Conservation (phyloP, 371 early-diverging fungal genomes). For the Circinella minor region DNA sequence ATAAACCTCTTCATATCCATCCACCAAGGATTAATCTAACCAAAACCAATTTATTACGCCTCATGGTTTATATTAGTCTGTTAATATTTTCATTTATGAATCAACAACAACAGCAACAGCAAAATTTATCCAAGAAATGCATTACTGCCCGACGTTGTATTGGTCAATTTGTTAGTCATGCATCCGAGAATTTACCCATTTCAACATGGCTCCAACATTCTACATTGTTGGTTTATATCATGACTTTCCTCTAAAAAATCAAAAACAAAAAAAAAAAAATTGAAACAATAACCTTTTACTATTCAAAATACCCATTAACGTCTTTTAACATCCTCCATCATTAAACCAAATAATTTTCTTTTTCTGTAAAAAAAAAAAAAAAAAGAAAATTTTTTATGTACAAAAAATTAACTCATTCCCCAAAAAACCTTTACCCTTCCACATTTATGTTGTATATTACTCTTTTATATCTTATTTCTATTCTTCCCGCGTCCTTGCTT, state of each 20-base stretch:
- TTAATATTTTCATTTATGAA: slow-evolving; percentile 22
- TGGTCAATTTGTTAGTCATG: slow-evolving; percentile 9
- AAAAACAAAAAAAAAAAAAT: neutral
- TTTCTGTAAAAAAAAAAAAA: no score
- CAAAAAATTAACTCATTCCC: neutral
- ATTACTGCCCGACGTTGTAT: slow-evolving; percentile 9
- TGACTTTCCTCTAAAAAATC: slow-evolving; percentile 1
- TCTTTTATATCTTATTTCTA: neutral
- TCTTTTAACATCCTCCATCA: no score
- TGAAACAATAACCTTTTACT: neutral
- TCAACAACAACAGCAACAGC: slow-evolving; percentile 7
- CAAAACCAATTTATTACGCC: slow-evolving; percentile 9
- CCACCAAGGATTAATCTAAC: neutral
- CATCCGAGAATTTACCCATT: slow-evolving; percentile 12
- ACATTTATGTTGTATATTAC: neutral
- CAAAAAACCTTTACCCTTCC: no score
- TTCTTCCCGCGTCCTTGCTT: neutral
- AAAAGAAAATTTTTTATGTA: neutral
- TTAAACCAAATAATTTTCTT: no score
- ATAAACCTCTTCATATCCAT: neutral
- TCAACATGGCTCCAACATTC: slow-evolving; percentile 21
- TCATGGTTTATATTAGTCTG: slow-evolving; percentile 19
- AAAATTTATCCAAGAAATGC: neutral
- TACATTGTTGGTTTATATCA: slow-evolving; percentile 12
- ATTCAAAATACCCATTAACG: no score